Base-by-base conservation (phyloP, 129 eudicot species). In the carrot (Daucus carota) region DNA sequence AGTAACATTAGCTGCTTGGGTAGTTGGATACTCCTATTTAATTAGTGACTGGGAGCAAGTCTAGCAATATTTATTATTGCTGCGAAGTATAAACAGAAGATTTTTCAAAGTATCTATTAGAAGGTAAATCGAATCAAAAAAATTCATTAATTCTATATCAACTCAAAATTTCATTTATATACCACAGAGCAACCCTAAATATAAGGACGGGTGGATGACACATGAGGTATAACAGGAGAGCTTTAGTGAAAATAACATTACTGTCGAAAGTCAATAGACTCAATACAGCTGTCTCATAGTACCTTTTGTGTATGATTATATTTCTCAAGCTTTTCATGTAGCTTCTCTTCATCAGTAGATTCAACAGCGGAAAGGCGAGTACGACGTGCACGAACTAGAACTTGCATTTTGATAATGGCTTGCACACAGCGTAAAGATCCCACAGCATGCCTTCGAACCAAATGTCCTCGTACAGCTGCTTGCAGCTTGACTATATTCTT, bases 401-500 rank as follows among this genome's bases (percentile, higher is more conserved):
- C 84, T 79, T 93, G 97, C 89, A 90, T 86, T 72, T 89, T 93
- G 76, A 89, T 86, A 80, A 93, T 93, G 62, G 91, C 96, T 80
- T 87, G 97, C 48, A 93, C 89, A 76, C 98, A 93, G 45, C 92
- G 91, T 72, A 93, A 89, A 77, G 96, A 87, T 79, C 94, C 98
- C 75, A 90, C 87, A 78, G 97, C 98, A 85, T 87, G 89, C 46
- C 77, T 87, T 66, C 98, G 85, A 26, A 85, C 98, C 78, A 93
- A 83, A 82, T 93, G 97, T 28, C 98, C 98, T 48, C 98, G 83
- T 29, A 93, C 88, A 65, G 89, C 98, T 76, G 98, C 98, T 90
- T 93, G 98, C 87, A 93, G 75, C 79, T 88, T 90, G 28, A 87
- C 84, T 48, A 77, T 63, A 54, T 81, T 84, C 80, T 87, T 86